These are phyloP conservation scores for Pichia sp. DNA, from an alignment of 1,139 yeast species.

Conservation along the genomic window DNA sequence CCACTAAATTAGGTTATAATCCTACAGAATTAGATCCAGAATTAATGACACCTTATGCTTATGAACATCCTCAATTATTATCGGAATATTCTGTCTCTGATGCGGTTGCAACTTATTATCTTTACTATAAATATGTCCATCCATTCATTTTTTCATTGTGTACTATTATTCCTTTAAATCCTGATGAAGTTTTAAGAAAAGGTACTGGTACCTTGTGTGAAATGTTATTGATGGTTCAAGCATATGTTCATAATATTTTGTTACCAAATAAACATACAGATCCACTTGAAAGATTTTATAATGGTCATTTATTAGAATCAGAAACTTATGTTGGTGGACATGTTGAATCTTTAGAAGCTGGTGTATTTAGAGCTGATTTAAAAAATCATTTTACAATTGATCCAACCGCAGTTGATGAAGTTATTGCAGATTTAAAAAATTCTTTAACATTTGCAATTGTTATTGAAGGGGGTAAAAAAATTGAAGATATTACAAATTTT, in stretches of 20 bases:
- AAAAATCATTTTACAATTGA: constrained; percentile 71
- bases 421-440: constrained; percentile 62
- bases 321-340: constrained; percentile 99
- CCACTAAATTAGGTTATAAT: constrained; percentile 90
- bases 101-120: constrained; percentile 96
- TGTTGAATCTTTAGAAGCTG: constrained; percentile 95
- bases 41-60: constrained; percentile 95
- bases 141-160: constrained; percentile 95
- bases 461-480: constrained; percentile 66
- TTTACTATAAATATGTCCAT: constrained; percentile 94
- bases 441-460: constrained; percentile 80
- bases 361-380: constrained; percentile 90
- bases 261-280: constrained; percentile 92
- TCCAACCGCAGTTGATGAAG: constrained; percentile 75
- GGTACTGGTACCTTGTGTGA: constrained; percentile 99
- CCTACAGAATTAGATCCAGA: constrained; percentile 98
- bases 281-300: constrained; percentile 85
- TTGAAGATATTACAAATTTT: constrained; percentile 74
- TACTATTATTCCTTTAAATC: constrained; percentile 90
- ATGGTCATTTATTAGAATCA: constrained; percentile 88
- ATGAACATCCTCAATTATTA: constrained; percentile 82
- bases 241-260: constrained; percentile 67
- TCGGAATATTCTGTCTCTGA: constrained; percentile 98
- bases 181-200: constrained; percentile 91
- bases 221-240: constrained; percentile 96